Evolutionary conservation across 768 basidiomycete genomes (phyloP).

Genomic region (Leccinellum rugosiceps): DNA sequence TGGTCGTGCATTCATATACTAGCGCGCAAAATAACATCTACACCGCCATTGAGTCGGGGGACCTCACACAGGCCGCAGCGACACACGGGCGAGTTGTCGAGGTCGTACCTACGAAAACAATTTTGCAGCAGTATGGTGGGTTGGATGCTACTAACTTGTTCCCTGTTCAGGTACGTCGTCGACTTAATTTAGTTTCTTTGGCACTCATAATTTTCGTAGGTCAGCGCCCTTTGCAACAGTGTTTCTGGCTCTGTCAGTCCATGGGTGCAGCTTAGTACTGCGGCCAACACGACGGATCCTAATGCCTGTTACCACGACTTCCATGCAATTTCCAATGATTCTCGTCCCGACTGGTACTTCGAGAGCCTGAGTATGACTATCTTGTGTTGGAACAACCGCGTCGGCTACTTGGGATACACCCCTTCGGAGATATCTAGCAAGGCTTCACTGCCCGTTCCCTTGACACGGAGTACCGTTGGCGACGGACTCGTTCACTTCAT

Average conservation of each 20-base stretch:
- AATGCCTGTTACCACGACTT: constrained; percentile 87
- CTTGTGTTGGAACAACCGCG: constrained; percentile 87
- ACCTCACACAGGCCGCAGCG: constrained; percentile 3
- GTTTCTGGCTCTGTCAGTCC: too few species aligned
- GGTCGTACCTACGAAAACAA: constrained; percentile 69
- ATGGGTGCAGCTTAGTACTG: too few species aligned
- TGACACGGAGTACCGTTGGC: too few species aligned
- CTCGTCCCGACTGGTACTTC: constrained; percentile 97
- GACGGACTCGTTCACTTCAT: too few species aligned
- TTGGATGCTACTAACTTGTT: constrained; percentile 70
- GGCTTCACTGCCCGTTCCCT: too few species aligned
- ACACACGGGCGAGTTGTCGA: constrained; percentile 65
- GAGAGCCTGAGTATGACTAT: constrained; percentile 90
- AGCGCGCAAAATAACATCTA: not conserved
- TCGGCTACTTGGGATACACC: constrained; percentile 86
- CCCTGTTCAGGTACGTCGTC: constrained; percentile 78
- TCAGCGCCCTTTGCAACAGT: too few species aligned
- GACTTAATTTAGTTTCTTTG: too few species aligned
- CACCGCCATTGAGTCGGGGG: not conserved
- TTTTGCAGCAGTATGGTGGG: constrained; percentile 85
- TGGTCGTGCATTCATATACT: not conserved
- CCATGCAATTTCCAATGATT: constrained; percentile 82
- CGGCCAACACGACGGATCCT: too few species aligned
- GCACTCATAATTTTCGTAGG: too few species aligned
- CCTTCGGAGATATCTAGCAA: constrained; percentile 65